Base-by-base conservation (phyloP, 1,284 basidiomycete species). In the Amylostereum areolatum region DNA sequence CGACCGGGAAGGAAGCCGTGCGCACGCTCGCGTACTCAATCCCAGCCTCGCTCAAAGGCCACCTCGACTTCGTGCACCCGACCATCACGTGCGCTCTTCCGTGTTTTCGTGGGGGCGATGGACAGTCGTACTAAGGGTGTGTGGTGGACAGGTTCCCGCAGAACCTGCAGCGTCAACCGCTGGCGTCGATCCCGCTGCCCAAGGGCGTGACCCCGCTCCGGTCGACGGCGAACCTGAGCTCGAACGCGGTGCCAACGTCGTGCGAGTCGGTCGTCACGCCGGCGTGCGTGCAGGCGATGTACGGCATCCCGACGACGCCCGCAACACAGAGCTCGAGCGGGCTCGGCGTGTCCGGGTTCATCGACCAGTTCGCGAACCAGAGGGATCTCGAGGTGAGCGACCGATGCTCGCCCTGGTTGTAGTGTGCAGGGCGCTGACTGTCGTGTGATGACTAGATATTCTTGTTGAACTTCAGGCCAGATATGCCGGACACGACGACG, bases 21-120 rank as follows among this genome's bases (percentile, higher is more conserved):
- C 64, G 66, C 47, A 69, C 67, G 12, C 61, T 68, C 36, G 54
- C 59, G 1, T 68, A 68, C 55, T 67, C 64, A 3, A 55, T 70
- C 35, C 68, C 67, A 3, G 47, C 48, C 1, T 57, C 18, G 43
- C 39, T 54, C 55, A 36, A 55, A 48, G 28, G 30, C 5, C 41
- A 43, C 41, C 41, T 43, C 25, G 12, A 12, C 18, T 43, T 43
- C 25, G 41, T 43, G 8, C 60, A 62, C 50, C 62, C 62, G 9
- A 62, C 61, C 7, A 48, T 52, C 40, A 50, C 36, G 55, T 58
- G 41, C 37, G 60, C 55, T 45, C 31, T 11, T 18, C 27, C 18
- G 25, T 2, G 5, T 45, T 18, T 8, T 34, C 18, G n/a, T 24
- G 8, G 8, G 33, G 8, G 33, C 33, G 33, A 8, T 8, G 8